Base-by-base conservation (phyloP, 2,329 filamentous ascomycete species). In the Alternaria sp. region DNA sequence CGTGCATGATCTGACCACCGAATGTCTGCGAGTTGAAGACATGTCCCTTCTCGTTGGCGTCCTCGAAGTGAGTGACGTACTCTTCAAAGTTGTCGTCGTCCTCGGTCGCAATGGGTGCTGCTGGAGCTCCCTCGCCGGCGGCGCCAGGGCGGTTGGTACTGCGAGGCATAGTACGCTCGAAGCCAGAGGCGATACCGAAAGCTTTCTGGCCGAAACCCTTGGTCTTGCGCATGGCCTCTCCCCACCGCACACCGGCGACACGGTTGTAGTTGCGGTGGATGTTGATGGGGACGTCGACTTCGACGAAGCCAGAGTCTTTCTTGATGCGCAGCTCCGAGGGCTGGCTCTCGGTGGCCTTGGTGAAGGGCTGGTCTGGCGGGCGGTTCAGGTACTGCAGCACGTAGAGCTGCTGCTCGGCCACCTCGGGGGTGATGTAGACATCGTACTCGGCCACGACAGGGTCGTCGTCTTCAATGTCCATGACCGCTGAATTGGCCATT, bases 361-460 rank as follows among this genome's bases (percentile, higher is more conserved):
- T 86, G 79, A 91, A 90, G 6, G 87, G 84, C 64, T 89, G 85
- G 41, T 86, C 83, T 59, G 87, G 83, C 39, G 84, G 84, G 64
- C 92, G 91, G 80, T 94, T 94, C 26, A 94, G 90, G 78, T 96
- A 96, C 81, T 98, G 94, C 46, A 99, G 87, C 64, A 98, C 87
- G 71, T 94, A 90, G 46, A 84, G 77, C 67, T 82, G 76, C 32
- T 66, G 63, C 51, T 67, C 66, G 59, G 81, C 76, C 61, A 93
- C 87, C 67, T 89, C 86, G 22, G 92, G 90, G 69, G 94, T 97
- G 75, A 97, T 88, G 81, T 90, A 94, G 78, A 98, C 88, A 74
- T 92, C 87, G 85, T 97, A 98, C 68, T 83, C 81, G 32, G 81
- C 80, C 14, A 81, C 78, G 63, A 85, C 81, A 4, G 81, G 81